A percentile compares a stretch with the other conserved stretches of the same genome.
phyloP scores from a whole-genome alignment of 306 rosid genomes.

The Urtica urens region DNA sequence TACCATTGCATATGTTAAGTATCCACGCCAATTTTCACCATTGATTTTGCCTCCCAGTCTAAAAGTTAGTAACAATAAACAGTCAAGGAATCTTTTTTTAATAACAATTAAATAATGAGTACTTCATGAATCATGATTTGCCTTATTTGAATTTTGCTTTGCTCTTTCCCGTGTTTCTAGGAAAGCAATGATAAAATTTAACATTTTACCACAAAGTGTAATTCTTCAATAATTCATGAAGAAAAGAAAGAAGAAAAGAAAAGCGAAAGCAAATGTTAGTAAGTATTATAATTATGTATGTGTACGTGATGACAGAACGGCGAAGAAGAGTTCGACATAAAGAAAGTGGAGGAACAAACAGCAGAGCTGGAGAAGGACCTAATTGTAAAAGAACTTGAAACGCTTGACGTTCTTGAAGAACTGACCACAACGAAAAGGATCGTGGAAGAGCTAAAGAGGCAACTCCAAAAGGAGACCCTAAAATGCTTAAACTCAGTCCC shows the following conservation, averaged over 20 bases:
- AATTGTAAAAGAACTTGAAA: slow-evolving; percentile 87
- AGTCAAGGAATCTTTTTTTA: not conserved
- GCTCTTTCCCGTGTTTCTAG: slow-evolving; percentile 1
- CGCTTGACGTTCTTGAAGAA: slow-evolving; percentile 92
- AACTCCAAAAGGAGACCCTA: slow-evolving; percentile 63
- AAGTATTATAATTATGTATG: too few relatives aligned
- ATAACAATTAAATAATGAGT: not conserved
- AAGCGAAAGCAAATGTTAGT: too few relatives aligned
- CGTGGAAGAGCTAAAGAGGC: slow-evolving; percentile 71
- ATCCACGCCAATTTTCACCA: not conserved
- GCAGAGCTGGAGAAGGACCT: slow-evolving; percentile 90
- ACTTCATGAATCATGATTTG: not conserved
- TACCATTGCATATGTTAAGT: not conserved
- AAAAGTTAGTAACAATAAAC: not conserved
- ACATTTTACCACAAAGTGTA: too few relatives aligned
- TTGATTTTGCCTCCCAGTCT: not conserved
- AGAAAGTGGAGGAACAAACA: slow-evolving; percentile 85
- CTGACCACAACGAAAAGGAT: slow-evolving; percentile 72
- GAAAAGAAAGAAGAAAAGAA: too few relatives aligned
- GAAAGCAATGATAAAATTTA: not conserved
- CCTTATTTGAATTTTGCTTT: not conserved
- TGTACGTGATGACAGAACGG: too few relatives aligned
- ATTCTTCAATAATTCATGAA: too few relatives aligned
- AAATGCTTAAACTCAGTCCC: slow-evolving; percentile 25
- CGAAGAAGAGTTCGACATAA: slow-evolving; percentile 59